phyloP scores from a whole-genome alignment of 2,329 filamentous ascomycete genomes.

The Botrytis cinerea region DNA sequence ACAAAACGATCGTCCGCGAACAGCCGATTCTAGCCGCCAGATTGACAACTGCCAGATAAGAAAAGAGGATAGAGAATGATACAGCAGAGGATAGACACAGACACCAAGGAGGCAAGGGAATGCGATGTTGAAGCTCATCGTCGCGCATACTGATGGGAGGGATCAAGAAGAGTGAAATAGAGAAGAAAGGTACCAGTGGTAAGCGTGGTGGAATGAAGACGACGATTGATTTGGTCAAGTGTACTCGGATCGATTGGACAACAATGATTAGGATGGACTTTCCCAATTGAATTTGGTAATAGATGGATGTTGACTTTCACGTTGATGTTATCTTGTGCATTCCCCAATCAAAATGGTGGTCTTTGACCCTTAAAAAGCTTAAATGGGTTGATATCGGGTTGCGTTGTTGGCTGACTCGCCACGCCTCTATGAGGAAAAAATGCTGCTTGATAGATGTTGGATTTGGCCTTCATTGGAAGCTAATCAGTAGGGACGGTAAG shows the following conservation, averaged over 20 bases:
- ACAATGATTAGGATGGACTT: not conserved
- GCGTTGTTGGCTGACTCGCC: not conserved
- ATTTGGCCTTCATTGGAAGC: not conserved
- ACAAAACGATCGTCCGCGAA: not conserved
- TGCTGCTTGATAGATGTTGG: not conserved
- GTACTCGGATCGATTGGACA: not conserved
- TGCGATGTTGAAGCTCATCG: not conserved
- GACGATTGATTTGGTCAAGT: not conserved
- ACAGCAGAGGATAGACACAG: not conserved
- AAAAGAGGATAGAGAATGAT: not conserved
- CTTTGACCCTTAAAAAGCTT: constrained; percentile 1
- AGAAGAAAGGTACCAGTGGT: not conserved
- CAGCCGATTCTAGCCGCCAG: not conserved
- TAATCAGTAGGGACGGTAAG: not conserved
- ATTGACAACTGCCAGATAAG: not conserved
- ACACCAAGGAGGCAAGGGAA: not conserved
- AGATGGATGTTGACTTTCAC: not conserved
- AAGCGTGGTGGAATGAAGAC: not conserved
- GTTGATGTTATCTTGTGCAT: not conserved
- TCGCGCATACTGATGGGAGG: not conserved
- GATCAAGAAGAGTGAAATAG: not conserved
- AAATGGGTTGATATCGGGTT: not conserved
- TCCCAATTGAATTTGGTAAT: constrained; percentile 12
- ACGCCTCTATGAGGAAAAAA: not conserved
- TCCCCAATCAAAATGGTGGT: not conserved